Percentiles rank a stretch among this genome's conserved stretches.
Evolutionary conservation across 2,329 filamentous ascomycete species (phyloP).

Genomic region (Paraphaeosphaeria sporulosa): DNA sequence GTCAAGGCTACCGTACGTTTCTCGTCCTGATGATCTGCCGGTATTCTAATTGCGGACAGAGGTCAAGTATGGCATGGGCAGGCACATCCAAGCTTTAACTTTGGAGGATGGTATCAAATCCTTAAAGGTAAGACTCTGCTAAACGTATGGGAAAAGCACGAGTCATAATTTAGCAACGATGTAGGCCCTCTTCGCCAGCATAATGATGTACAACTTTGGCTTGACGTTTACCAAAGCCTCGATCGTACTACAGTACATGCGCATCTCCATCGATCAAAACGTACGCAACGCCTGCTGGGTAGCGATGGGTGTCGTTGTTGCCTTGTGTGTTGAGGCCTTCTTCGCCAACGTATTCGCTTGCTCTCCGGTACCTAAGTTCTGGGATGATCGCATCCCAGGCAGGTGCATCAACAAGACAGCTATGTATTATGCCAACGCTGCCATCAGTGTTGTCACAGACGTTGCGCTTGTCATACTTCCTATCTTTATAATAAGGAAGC

Average conservation of each 20-base stretch:
- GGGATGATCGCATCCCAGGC: conserved; percentile 25
- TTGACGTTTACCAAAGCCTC: conserved; percentile 24
- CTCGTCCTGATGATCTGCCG: background rate
- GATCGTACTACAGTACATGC: conserved; percentile 27
- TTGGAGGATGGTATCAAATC: conserved; percentile 22
- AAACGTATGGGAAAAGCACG: background rate
- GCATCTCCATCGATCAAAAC: conserved; percentile 19
- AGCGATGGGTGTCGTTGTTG: conserved; percentile 17
- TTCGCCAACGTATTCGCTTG: conserved; percentile 23
- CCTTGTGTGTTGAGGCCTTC: conserved; percentile 18
- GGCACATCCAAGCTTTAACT: conserved; percentile 24
- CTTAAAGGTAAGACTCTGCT: conserved; percentile 16
- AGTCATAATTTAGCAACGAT: background rate
- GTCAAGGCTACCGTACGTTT: conserved; percentile 26
- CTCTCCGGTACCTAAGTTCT: conserved; percentile 28
- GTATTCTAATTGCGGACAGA: conserved; percentile 13
- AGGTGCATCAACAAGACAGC: conserved; percentile 24
- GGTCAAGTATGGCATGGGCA: conserved; percentile 28
- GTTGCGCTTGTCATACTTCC: conserved; percentile 25
- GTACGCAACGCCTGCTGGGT: conserved; percentile 19
- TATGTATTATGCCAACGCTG: conserved; percentile 24
- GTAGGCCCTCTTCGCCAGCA: conserved; percentile 25
- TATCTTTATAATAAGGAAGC: conserved; percentile 28
- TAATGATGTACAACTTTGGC: conserved; percentile 25
- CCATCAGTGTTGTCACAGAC: conserved; percentile 25